Base-by-base conservation (phyloP, 768 basidiomycete genomes). In the Paxillus ammoniavirescens region DNA sequence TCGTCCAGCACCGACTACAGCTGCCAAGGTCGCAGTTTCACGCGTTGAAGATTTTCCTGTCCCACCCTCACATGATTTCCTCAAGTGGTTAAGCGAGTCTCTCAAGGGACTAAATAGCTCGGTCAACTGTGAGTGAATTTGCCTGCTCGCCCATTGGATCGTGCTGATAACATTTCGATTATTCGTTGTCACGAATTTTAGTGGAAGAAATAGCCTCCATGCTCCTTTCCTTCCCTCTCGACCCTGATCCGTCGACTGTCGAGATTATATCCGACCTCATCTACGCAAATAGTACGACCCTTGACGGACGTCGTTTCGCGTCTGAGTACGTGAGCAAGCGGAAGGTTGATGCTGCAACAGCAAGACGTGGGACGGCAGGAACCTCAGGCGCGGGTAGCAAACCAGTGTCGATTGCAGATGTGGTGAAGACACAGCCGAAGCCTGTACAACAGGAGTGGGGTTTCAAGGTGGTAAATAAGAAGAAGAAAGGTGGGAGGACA, bases 131-230 rank as follows among this genome's bases (percentile, higher is more conserved):
- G 61, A 61, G 79, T 67, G 42, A 26, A 49, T 42, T 35, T 63
- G 9, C 33, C 37, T 21, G 46, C 5, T 28, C 36, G 5, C 12
- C 33, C 23, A 33, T 49, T 33, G 36, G 30, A 38, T n/a, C 18
- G 47, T 28, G 40, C 17, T 36, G 37, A 47, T 55, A 54, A 56
- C 31, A 59, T 41, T 49, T 31, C n/a, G 52, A 43, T 8, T 7
- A 4, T 51, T 21, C 21, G 33, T 28, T 8, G 38, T 33, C 37
- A 28, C 30, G 17, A 7, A 17, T 30, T 26, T 4, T 63, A 97
- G 95, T 96, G 49, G 97, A 98, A 68, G 97, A 98, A 61, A 94
- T 98, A 66, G 86, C 93, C 65, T 87, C 90, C 43, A 96, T 98
- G 93, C 76, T 99, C 21, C 81, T 99, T 23, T 86, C 90, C 1